Conservation (phyloP, 2,329 filamentous ascomycete genomes). For the Cladosporium cucumerinum region DNA sequence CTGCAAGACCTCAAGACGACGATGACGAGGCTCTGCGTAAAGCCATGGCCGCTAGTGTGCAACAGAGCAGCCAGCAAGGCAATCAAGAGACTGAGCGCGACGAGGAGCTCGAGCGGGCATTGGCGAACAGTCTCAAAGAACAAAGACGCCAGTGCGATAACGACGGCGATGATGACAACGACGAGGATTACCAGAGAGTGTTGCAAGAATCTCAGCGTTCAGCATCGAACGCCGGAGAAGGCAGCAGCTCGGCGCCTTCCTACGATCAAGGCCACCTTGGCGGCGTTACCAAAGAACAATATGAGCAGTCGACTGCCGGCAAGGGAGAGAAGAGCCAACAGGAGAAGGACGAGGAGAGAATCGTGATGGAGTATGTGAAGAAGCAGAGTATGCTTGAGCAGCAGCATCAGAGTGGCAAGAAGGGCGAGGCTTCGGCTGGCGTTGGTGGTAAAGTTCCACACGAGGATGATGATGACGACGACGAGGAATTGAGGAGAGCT, state of each 20-base stretch:
- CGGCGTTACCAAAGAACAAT: constrained; percentile 28
- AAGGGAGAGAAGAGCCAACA: constrained; percentile 28
- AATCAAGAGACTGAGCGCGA: constrained; percentile 21
- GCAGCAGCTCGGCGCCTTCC: constrained; percentile 16
- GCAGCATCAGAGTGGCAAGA: constrained; percentile 39
- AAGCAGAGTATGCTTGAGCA: constrained; percentile 72
- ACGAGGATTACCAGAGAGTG: constrained; percentile 23
- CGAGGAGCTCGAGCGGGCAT: constrained; percentile 43
- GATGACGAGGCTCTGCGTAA: constrained; percentile 39
- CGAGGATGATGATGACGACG: constrained; percentile 24
- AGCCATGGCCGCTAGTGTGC: constrained; percentile 50
- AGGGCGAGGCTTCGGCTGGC: constrained; percentile 14
- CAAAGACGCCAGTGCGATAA: constrained; percentile 29
- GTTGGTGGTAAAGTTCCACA: not conserved
- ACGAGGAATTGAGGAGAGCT: constrained; percentile 54
- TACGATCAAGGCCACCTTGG: constrained; percentile 30
- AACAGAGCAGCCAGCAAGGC: constrained; percentile 30
- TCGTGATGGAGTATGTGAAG: constrained; percentile 72
- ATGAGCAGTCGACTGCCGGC: constrained; percentile 16
- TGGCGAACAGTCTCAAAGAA: constrained; percentile 46
- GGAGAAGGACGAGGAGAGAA: constrained; percentile 62
- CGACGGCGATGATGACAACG: constrained; percentile 20
- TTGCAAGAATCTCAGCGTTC: constrained; percentile 15
- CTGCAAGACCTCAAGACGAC: constrained; percentile 35
- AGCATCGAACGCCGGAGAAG: constrained; percentile 12